Evolutionary conservation across 108 stramenopile genomes (phyloP), one percentile per base, ranked within the genome.

Genomic region (Nitzschia putrida): DNA sequence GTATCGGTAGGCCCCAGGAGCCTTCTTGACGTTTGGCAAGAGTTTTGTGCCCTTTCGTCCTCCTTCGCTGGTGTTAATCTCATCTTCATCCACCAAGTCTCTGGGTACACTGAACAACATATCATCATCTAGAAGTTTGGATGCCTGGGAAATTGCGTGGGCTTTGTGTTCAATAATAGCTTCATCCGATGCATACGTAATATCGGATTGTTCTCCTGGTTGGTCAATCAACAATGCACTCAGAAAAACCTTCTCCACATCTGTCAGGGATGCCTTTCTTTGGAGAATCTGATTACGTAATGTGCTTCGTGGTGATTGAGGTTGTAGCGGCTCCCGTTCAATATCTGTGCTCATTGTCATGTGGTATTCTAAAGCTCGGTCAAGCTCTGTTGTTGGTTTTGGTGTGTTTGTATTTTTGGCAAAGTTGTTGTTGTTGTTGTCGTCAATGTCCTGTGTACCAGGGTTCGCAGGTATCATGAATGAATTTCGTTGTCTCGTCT

Each of bases 91-190:
- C 39, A 60, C 20, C 13, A 58, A 13, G 39, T 23, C 34, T 22
- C n/a, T 37, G 9, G 78, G 78, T 2, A 68, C 18, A 12, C 61
- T 53, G 38, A 74, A 68, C 8, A 79, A 51, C 66, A 79, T 79
- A 42, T 79, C 78, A 38, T 74, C 67, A 45, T 68, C 59, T 11
- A 79, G 34, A 5, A 54, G 22, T 26, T 41, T 50, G 29, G 68
- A 23, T 8, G 76, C 76, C 47, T 47, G 63, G 44, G 54, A 3
- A 0, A 69, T 43, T 11, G 18, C 44, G 10, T 63, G 38, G 14
- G 13, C 50, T 11, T 50, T 20, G 16, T 57, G 44, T 3, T 22
- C 38, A 34, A 38, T 49, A 4, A 34, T 47, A 3, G 43, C 72
- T 22, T 70, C 72, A 16, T 72, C 29, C 29, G 29, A 34, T 34